Evolutionary conservation across 2,329 filamentous ascomycete species (phyloP), one percentile per base, ranked within the genome.

Genomic region (Phoma sp.): DNA sequence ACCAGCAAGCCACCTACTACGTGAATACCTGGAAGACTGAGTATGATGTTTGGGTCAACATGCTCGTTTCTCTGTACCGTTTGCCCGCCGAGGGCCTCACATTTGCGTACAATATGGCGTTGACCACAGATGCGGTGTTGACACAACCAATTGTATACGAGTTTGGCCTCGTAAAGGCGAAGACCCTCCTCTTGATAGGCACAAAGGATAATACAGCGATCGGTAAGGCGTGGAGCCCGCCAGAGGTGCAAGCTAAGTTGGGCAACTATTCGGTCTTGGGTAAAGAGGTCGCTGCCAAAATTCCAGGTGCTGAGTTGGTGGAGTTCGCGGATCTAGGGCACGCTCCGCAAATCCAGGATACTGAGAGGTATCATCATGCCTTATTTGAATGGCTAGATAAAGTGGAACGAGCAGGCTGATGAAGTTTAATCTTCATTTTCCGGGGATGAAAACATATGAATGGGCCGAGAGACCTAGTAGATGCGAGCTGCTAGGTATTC

Each of bases 11-110:
- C 1, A 70, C 67, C 14, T 70, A 70, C 37, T 70, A 70, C 43
- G 65, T 65, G 42, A 60, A 60, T 36, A 71, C 75, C 18, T 84
- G 82, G 83, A 67, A 75, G 36, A 63, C 73, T 1, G 71, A 73
- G 8, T 85, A 84, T 68, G 81, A 83, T 57, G 69, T 77, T 10
- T 84, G 82, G 82, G 82, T 83, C 44, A 75, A 78, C 38, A 84
- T 85, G 83, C 75, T 83, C 13, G 74, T 78, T 53, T 78, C 79
- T 50, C 75, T 84, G 45, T 85, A 85, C 70, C 59, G 75, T 47
- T 78, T 81, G 6, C 72, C 74, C 25, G 56, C 77, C 58, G 77
- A 76, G 29, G 64, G 71, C 23, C 37, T 37, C 1, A 68, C 70
- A 30, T 84, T 79, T 55, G 72, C 79, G 13, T 78, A 68, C 47